Evolutionary conservation across 306 rosid genomes (phyloP).

Genomic region (Hylodesmum podocarpum): DNA sequence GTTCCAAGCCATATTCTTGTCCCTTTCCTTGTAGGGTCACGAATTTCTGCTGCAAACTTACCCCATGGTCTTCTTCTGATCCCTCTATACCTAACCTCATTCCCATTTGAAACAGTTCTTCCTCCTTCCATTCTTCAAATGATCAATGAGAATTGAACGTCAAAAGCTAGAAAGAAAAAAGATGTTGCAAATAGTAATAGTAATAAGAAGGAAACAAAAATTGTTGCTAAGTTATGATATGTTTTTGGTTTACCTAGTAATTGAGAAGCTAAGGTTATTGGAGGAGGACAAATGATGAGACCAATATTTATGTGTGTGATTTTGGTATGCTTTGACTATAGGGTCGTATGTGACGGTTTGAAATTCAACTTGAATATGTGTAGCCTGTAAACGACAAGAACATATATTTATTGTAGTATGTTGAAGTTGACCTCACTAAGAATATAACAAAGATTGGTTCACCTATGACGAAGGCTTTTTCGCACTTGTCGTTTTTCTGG

Average conservation of each 20-base stretch:
- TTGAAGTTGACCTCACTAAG: conserved; percentile 6
- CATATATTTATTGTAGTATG: neutral
- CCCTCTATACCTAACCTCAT: conserved; percentile 62
- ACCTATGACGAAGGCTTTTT: neutral
- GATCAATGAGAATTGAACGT: neutral
- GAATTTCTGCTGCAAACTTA: conserved; percentile 86
- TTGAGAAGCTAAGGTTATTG: neutral
- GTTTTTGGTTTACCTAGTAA: too few species aligned
- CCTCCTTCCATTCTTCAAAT: conserved; percentile 52
- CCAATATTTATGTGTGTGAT: neutral
- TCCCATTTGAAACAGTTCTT: neutral
- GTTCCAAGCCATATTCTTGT: conserved; percentile 88
- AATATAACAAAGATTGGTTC: neutral
- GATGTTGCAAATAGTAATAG: neutral
- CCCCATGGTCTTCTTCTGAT: conserved; percentile 93
- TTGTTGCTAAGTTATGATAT: too few species aligned
- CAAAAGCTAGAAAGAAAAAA: neutral
- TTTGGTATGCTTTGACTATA: conserved; percentile 27
- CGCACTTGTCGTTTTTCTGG: conserved; percentile 30
- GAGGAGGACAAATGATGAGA: neutral
- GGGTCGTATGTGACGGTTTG: conserved; percentile 49
- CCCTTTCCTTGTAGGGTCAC: conserved; percentile 88
- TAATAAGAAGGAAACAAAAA: too few species aligned
- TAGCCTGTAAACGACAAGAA: neutral
- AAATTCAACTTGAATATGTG: conserved; percentile 13